Percentiles rank a stretch among this genome's conserved stretches.
Evolutionary conservation across 2,329 filamentous ascomycete species (phyloP).

Genomic region (Colletotrichum musicola): DNA sequence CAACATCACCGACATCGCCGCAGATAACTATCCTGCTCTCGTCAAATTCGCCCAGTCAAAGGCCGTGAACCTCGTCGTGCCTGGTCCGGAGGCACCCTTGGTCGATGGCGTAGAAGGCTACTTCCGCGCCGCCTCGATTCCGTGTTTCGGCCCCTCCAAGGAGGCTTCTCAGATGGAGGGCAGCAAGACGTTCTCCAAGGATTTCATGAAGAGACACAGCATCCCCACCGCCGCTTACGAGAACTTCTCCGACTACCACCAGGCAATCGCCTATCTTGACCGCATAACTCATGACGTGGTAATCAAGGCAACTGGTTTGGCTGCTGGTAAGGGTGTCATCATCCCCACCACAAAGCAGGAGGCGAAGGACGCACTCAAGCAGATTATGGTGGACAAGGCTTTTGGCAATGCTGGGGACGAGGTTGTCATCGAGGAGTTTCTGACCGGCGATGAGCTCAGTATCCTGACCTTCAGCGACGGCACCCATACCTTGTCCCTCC

Average conservation of each 20-base stretch:
- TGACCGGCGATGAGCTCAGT: conserved; percentile 78
- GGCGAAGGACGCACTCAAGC: conserved; percentile 71
- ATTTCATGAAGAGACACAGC: conserved; percentile 80
- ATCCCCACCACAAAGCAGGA: conserved; percentile 63
- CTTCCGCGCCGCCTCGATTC: conserved; percentile 71
- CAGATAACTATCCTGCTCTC: conserved; percentile 72
- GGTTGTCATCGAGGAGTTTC: conserved; percentile 79
- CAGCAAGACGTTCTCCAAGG: conserved; percentile 82
- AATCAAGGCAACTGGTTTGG: conserved; percentile 81
- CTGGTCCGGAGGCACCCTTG: conserved; percentile 80
- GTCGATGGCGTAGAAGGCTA: conserved; percentile 80
- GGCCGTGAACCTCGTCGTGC: conserved; percentile 76
- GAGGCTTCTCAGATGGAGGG: conserved; percentile 81
- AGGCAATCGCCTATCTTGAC: conserved; percentile 73
- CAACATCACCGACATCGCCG: conserved; percentile 63
- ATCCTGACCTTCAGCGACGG: conserved; percentile 78
- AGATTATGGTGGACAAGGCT: conserved; percentile 76
- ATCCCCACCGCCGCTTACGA: conserved; percentile 81
- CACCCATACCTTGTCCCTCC: conserved; percentile 72
- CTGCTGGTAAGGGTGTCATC: conserved; percentile 76
- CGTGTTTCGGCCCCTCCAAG: conserved; percentile 77
- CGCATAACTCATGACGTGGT: conserved; percentile 71
- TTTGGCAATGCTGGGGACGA: conserved; percentile 76
- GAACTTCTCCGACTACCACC: conserved; percentile 74
- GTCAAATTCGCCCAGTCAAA: conserved; percentile 72